Base-by-base conservation (phyloP, 2,329 filamentous ascomycete genomes). In the Colletotrichum viniferum region DNA sequence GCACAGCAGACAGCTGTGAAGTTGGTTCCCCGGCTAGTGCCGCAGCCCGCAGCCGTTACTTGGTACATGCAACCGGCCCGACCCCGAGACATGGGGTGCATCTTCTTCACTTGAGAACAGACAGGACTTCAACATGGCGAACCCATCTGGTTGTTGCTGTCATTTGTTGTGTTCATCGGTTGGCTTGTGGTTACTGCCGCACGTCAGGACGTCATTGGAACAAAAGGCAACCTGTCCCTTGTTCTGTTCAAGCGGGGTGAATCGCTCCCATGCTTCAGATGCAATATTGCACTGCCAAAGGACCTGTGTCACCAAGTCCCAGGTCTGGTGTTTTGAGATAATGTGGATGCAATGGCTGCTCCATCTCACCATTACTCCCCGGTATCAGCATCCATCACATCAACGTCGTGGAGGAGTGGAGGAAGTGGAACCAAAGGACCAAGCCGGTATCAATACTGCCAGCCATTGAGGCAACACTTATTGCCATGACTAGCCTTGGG, bases 1-100 rank as follows among this genome's bases (percentile, higher is more conserved):
- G 73, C 70, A 76, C 64, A 76, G 56, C 73, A 76, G 70, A 64
- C 34, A 73, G 48, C 73, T 68, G 73, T 73, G 69, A 76, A 68
- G 73, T 73, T 60, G 34, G 69, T 32, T 61, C 58, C 34, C 58
- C 73, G 73, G 73, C 69, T 76, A 76, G 73, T 73, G 73, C 73
- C 73, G 70, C 73, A 72, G 67, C 66, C 62, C 62, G 32, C 56
- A 68, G 28, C 67, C 36, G 62, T 63, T 52, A 69, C n/a, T 68
- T 55, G 64, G 63, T 76, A 60, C 58, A 76, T 76, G 73, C 73
- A 76, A 67, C 52, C 28, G 43, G 60, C 60, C 70, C 48, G 28
- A 36, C 34, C 63, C 58, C 69, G 73, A 76, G 70, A 76, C 64
- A 76, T 69, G 63, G 73, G 69, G 21, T 76, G 73, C 73, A 73